Percentiles rank a stretch among this genome's conserved stretches.
phyloP scores from a whole-genome alignment of 2,329 filamentous ascomycete genomes.

The Colletotrichum costaricense region DNA sequence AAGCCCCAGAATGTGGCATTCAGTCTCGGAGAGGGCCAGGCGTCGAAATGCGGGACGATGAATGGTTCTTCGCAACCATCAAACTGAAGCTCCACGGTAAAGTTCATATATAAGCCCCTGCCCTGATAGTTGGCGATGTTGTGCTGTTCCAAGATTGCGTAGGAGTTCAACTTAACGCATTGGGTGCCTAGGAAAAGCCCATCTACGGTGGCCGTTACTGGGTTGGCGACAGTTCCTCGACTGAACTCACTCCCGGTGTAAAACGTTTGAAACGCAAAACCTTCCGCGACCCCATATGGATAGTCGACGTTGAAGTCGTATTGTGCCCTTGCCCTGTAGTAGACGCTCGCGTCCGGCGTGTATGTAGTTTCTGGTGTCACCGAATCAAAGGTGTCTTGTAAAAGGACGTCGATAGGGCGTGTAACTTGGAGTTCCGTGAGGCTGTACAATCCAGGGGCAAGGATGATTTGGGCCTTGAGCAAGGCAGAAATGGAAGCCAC shows the following conservation, averaged over 20 bases:
- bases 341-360: background rate
- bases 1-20: background rate
- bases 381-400: slow-evolving; percentile 4
- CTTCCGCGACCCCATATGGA: slow-evolving; percentile 1
- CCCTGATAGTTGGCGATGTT: background rate
- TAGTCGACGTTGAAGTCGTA: slow-evolving; percentile 1
- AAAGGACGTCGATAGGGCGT: background rate
- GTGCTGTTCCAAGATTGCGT: background rate
- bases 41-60: background rate
- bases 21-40: too few relatives aligned
- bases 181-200: slow-evolving; percentile 6
- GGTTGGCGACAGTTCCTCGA: background rate
- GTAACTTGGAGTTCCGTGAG: background rate
- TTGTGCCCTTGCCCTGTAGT: background rate
- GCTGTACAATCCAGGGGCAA: slow-evolving; percentile 19
- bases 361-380: background rate
- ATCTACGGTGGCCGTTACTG: slow-evolving; percentile 10
- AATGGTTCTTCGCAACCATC: slow-evolving; percentile 7
- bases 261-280: slow-evolving; percentile 17
- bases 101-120: background rate
- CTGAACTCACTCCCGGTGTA: background rate
- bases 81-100: slow-evolving; percentile 6
- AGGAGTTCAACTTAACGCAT: background rate
- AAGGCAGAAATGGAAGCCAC: background rate
- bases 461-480: slow-evolving; percentile 1